Evolutionary conservation across 2,329 filamentous ascomycete genomes (phyloP), one percentile per base, ranked within the genome.

Genomic region (Zarea fungicola): DNA sequence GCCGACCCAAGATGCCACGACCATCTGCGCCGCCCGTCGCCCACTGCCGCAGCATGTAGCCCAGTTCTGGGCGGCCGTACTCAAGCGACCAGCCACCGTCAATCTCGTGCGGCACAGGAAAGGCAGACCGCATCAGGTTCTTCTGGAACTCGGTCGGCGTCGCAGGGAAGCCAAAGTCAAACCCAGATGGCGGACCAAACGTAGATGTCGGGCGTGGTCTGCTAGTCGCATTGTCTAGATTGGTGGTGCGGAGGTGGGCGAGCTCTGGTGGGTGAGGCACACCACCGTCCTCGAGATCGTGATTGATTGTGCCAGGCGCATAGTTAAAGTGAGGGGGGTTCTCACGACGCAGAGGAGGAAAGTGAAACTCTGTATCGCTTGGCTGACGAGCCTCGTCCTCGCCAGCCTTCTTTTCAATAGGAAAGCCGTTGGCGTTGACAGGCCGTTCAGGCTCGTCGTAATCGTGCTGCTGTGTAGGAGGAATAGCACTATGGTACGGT

Each of bases 81-180:
- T 96, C 91, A 13, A 93, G 89, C 55, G 81, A 87, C 89, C 92
- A 96, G 48, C 90, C 88, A 56, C 89, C 85, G 56, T 84, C 80
- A 51, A 83, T 83, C 66, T 83, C 76, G 59, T 81, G 76, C 26
- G 79, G 77, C 29, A 82, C 72, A 0, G 91, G 80, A 63, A 95
- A 95, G 1, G 90, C 90, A 62, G 93, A 96, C 14, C 89, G 86
- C 83, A 95, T 92, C 42, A 95, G 72, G 58, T 82, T 89, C 74
- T 91, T 92, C 62, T 95, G 89, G 66, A 95, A 89, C 58, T 91
- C 84, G 1, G 88, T 91, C 7, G 90, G 89, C 22, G 89, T 91
- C 52, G 82, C 80, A 1, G 88, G 85, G 67, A 95, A 95, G 16
- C 89, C 89, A 61, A 88, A 88, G 58, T 87, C 83, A 59, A 87